phyloP scores from a whole-genome alignment of 129 eudicot genomes.

The Flaveria bidentis region DNA sequence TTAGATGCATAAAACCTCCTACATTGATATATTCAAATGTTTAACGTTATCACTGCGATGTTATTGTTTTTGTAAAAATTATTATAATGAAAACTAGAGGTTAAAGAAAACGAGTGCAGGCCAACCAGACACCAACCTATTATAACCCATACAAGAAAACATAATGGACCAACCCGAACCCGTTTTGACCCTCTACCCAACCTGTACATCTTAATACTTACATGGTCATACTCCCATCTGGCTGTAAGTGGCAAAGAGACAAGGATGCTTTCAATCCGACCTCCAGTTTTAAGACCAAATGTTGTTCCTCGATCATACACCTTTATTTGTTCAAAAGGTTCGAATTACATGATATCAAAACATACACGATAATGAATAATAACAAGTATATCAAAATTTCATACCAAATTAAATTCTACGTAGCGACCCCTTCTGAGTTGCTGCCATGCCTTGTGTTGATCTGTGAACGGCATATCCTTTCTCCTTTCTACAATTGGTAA shows the following conservation, averaged over 20 bases:
- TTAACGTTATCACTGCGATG: neutral
- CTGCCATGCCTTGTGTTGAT: conserved; percentile 91
- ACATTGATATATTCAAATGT: neutral
- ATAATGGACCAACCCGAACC: neutral
- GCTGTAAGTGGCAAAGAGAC: conserved; percentile 97
- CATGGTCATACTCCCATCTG: conserved; percentile 99
- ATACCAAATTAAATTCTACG: conserved; percentile 95
- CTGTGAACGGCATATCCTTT: conserved; percentile 82
- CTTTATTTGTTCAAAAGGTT: conserved; percentile 32
- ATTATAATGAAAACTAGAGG: neutral
- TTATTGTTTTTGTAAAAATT: neutral
- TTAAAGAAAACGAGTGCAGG: neutral
- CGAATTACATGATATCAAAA: neutral
- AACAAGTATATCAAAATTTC: neutral
- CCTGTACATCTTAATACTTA: conserved; percentile 32
- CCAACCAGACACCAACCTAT: neutral
- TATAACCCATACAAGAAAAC: neutral
- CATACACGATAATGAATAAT: neutral
- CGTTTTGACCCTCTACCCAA: neutral
- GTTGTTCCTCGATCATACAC: conserved; percentile 99
- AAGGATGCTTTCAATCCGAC: conserved; percentile 95
- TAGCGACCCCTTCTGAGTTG: conserved; percentile 92
- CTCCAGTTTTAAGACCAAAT: conserved; percentile 98
- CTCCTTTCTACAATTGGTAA: conserved; percentile 94
- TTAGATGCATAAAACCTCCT: neutral